Evolutionary conservation across 1,284 basidiomycete genomes (phyloP).

Genomic region (Ustilago xerochloae): DNA sequence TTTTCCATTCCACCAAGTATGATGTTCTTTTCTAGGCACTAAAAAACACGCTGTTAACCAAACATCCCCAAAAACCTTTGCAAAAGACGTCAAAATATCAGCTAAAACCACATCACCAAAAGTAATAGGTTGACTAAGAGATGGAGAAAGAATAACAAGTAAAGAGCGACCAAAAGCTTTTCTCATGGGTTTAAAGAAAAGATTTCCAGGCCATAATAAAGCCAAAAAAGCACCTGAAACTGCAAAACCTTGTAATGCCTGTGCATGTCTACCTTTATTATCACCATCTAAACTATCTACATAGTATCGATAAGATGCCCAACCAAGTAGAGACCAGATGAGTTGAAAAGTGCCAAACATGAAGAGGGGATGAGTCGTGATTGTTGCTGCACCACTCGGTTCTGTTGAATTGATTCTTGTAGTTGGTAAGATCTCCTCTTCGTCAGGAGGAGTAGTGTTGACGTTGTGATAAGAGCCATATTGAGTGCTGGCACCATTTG

Average conservation of each 20-base stretch:
- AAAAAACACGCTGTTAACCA: slow-evolving; percentile 87
- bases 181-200: slow-evolving; percentile 47
- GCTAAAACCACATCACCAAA: slow-evolving; percentile 94
- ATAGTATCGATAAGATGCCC: slow-evolving; percentile 59
- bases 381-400: neutral
- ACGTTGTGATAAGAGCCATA: slow-evolving; percentile 34
- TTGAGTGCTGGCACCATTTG: slow-evolving; percentile 18
- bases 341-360: slow-evolving; percentile 42
- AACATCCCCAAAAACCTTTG: slow-evolving; percentile 93
- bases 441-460: neutral
- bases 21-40: slow-evolving; percentile 70
- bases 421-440: slow-evolving; percentile 7
- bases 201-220: slow-evolving; percentile 57
- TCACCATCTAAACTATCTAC: slow-evolving; percentile 51
- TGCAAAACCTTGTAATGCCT: slow-evolving; percentile 57
- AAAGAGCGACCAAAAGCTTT: slow-evolving; percentile 66
- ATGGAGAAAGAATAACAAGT: slow-evolving; percentile 79
- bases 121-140: slow-evolving; percentile 75
- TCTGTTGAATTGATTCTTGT: neutral
- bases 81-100: slow-evolving; percentile 94
- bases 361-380: slow-evolving; percentile 23
- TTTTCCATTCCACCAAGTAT: slow-evolving; percentile 61
- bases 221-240: slow-evolving; percentile 42
- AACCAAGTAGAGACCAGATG: slow-evolving; percentile 53
- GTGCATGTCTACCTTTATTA: slow-evolving; percentile 55